Evolutionary conservation across 2,329 filamentous ascomycete genomes (phyloP).

Genomic region (Magnaporthiopsis incrustans): DNA sequence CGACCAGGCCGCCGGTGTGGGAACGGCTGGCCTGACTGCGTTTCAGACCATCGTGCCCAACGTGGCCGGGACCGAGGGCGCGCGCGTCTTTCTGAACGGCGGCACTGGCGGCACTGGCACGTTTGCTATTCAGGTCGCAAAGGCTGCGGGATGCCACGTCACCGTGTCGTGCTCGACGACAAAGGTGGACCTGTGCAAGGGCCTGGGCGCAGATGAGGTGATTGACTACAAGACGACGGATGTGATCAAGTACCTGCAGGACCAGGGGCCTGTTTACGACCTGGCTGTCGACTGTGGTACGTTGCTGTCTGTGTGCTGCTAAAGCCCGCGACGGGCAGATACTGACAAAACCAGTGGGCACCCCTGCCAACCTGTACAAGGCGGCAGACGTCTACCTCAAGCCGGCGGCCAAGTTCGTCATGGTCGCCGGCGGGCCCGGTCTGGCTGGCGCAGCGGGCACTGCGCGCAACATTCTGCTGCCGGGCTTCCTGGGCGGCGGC

Average conservation of each 20-base stretch:
- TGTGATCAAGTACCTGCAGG: slow-evolving; percentile 26
- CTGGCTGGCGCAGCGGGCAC: neutral
- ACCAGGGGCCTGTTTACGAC: slow-evolving; percentile 38
- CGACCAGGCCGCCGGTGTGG: slow-evolving; percentile 22
- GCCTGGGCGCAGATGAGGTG: slow-evolving; percentile 53
- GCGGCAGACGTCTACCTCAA: slow-evolving; percentile 14
- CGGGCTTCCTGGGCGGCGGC: slow-evolving; percentile 14
- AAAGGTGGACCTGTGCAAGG: slow-evolving; percentile 49
- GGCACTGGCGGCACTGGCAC: slow-evolving; percentile 28
- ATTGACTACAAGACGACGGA: slow-evolving; percentile 49
- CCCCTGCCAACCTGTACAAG: slow-evolving; percentile 12
- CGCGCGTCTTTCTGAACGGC: slow-evolving; percentile 41
- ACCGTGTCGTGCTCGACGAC: slow-evolving; percentile 43
- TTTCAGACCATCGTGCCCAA: slow-evolving; percentile 15
- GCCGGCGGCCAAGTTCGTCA: slow-evolving; percentile 14
- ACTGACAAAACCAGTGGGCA: slow-evolving; percentile 11
- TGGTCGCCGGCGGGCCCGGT: slow-evolving; percentile 12
- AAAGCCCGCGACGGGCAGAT: no score
- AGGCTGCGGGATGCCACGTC: slow-evolving; percentile 24
- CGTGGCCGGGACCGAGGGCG: slow-evolving; percentile 8
- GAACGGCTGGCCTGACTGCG: slow-evolving; percentile 17
- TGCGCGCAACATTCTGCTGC: slow-evolving; percentile 11
- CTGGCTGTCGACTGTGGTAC: slow-evolving; percentile 46
- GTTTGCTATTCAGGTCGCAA: slow-evolving; percentile 29
- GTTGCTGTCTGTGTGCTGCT: neutral